Base-by-base conservation (phyloP, 441 rosid genomes). In the Pelargonium cotyledonis region DNA sequence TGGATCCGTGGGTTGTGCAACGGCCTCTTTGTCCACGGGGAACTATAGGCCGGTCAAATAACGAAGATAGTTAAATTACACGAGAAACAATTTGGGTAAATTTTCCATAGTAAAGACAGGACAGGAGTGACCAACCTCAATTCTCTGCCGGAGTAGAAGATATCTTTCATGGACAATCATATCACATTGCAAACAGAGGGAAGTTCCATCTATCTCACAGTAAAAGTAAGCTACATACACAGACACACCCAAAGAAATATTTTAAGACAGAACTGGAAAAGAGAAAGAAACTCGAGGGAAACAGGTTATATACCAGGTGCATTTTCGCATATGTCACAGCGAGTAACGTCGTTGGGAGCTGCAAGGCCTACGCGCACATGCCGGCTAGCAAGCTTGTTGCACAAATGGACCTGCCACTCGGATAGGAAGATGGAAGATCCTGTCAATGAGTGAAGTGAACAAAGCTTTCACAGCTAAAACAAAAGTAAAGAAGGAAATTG, bases 181-280 rank as follows among this genome's bases (percentile, higher is more conserved):
- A 68, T 92, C 96, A 66, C 98, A 88, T 76, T 89, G 87, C 73
- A 90, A 77, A 77, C 95, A 92, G 72, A 88, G 92, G 18, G 91
- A 90, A 72, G 82, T 87, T 70, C 93, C 95, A 64, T 89, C 92
- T 73, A 85, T 76, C 83, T 90, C 92, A 60, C 96, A 92, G 79
- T 82, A 89, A 74, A 92, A 89, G 86, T 90, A 90, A 65, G 93
- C 96, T 89, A 71, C 80, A 79, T 14, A 11, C 23, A 68, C 23
- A 21, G 23, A 21, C 23, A 21, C 23, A 21, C 0, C 23, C 23
- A 21, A 21, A 21, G 23, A 21, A 21, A 46, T 4, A 57, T 29
- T 14, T 11, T 21, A 55, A 26, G 26, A 6, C 11, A 41, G 9
- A 43, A 16, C 0, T 1, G 35, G 41, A 46, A 64, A 65, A 15